These are phyloP conservation scores for Corchorus capsularis DNA, from an alignment of 345 rosid genomes.

Conservation along the genomic window DNA sequence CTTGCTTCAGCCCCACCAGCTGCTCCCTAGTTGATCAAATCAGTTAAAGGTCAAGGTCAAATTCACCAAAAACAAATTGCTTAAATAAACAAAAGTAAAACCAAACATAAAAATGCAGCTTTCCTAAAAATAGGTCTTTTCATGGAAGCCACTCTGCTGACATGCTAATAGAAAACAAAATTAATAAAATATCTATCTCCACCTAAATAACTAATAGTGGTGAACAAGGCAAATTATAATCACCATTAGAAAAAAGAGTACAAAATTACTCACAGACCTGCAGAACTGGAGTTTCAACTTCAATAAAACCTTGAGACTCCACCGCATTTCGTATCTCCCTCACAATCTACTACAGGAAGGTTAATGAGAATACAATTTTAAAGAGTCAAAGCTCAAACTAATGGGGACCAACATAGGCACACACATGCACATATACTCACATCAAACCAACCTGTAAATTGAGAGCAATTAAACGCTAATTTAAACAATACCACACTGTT, in stretches of 20 bases:
- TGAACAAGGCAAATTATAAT: neutral
- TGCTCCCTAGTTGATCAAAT: constrained; percentile 77
- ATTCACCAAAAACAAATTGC: constrained; percentile 13
- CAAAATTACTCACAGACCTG: constrained; percentile 62
- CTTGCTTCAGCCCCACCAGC: constrained; percentile 99
- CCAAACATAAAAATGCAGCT: neutral
- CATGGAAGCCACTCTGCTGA: too few species aligned
- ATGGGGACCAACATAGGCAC: neutral
- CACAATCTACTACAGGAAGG: constrained; percentile 55
- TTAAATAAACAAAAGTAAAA: neutral
- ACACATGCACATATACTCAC: neutral
- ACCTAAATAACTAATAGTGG: neutral
- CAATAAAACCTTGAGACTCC: constrained; percentile 78
- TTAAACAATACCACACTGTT: neutral
- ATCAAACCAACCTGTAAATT: neutral
- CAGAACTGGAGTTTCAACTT: constrained; percentile 96
- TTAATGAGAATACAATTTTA: constrained; percentile 7
- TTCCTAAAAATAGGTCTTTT: too few species aligned
- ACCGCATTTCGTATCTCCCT: constrained; percentile 84
- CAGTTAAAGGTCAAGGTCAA: constrained; percentile 42
- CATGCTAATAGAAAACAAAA: neutral
- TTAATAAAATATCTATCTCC: neutral
- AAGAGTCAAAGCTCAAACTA: constrained; percentile 7
- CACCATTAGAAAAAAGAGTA: constrained; percentile 2
- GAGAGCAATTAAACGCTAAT: neutral